Evolutionary conservation across 1,284 basidiomycete genomes (phyloP), one percentile per base, ranked within the genome.

Genomic region (Ceratobasidium sp.): DNA sequence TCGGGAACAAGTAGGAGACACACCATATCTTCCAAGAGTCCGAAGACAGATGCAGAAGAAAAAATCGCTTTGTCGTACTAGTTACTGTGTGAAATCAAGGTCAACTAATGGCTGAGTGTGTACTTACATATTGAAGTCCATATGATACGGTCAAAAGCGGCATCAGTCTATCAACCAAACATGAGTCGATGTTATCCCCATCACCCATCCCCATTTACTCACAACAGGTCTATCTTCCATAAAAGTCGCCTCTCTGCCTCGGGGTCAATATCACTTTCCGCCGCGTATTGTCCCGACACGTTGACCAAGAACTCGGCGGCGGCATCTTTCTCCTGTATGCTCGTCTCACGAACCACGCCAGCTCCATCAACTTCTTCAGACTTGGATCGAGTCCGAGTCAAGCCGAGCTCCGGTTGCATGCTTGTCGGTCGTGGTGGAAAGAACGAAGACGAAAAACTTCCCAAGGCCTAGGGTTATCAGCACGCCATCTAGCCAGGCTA

Each of bases 61-160:
- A 89, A 83, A 10, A 89, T 86, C 2, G 87, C 87, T 81, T 88
- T 86, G 82, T 88, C 88, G 80, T 87, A 87, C 79, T 85, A 84
- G 73, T 81, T 69, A 28, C 70, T 51, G 55, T 20, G 12, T 68
- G 7, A 23, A 51, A 18, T 7, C 44, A 67, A 20, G 51, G 9
- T 18, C 18, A 33, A 26, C 7, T 26, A 49, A 46, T 40, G 20
- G 4, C n/a, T 23, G 23, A 44, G 10, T 10, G 13, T 56, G 5
- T n/a, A 79, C 80, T 61, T 63, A 82, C 82, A 81, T 84, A 86
- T 77, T 88, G 87, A 9, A 89, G 81, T 1, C 88, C 87, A 49
- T 86, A 85, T 9, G 85, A 85, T 69, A 89, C 81, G 44, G 85
- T 86, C 80, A 88, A 81, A 78, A 88, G 83, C 0, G 86, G 87